These are phyloP conservation scores for Ceratocystiopsis brevicomis DNA, from an alignment of 2,329 filamentous ascomycete species.

Conservation along the genomic window DNA sequence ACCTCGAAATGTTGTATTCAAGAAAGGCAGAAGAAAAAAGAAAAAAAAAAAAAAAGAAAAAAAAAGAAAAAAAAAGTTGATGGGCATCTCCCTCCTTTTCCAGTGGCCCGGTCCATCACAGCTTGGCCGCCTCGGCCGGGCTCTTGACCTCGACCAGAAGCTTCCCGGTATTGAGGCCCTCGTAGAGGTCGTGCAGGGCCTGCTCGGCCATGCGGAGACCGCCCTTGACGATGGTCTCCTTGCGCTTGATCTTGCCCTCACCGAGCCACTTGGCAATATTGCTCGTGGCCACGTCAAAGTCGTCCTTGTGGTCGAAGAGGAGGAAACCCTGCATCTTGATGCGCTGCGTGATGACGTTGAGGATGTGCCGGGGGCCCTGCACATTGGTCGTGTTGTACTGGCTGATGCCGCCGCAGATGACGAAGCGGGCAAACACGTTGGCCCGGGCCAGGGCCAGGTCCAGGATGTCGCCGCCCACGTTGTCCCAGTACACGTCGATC, in stretches of 20 bases:
- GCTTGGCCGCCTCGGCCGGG: slow-evolving; percentile 6
- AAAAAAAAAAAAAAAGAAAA: not conserved
- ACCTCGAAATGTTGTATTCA: not conserved
- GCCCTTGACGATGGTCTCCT: slow-evolving; percentile 53
- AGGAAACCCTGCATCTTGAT: slow-evolving; percentile 52
- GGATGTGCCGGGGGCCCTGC: slow-evolving; percentile 30
- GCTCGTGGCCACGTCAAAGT: slow-evolving; percentile 37
- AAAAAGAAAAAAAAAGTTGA: not conserved
- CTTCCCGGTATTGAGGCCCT: slow-evolving; percentile 47
- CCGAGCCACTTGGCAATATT: slow-evolving; percentile 48
- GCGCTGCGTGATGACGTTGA: slow-evolving; percentile 20
- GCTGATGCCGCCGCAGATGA: slow-evolving; percentile 53
- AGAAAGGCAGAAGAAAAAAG: not conserved
- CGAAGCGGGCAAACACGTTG: slow-evolving; percentile 42
- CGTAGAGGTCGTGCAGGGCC: slow-evolving; percentile 44
- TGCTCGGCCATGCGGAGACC: slow-evolving; percentile 45
- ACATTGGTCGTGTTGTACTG: slow-evolving; percentile 43
- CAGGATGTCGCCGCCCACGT: slow-evolving; percentile 53
- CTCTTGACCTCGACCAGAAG: slow-evolving; percentile 11
- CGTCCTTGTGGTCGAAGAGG: slow-evolving; percentile 43
- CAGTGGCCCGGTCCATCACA: slow-evolving; percentile 2
- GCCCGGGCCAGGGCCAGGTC: slow-evolving; percentile 46
- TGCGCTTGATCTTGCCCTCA: slow-evolving; percentile 52
- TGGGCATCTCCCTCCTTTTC: too few species aligned
- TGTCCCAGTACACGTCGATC: slow-evolving; percentile 58